Evolutionary conservation across 495 filamentous ascomycete genomes (phyloP).

Genomic region (Articulospora tetracladia): DNA sequence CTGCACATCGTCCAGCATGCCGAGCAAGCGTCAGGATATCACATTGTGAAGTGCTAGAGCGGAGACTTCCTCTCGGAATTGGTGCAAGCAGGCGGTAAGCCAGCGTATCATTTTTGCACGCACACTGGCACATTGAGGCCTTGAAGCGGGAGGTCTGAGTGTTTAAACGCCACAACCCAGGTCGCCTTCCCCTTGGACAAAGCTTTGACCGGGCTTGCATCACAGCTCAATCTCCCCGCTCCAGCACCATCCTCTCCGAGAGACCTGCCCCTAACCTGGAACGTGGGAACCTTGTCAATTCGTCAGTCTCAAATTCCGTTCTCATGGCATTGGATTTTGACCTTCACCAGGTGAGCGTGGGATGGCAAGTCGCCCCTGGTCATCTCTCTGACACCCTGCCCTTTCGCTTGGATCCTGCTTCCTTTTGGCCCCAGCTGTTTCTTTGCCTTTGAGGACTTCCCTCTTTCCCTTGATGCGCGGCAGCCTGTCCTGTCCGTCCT

Average conservation of each 20-base stretch:
- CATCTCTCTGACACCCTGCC: background rate
- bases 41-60: too few species aligned
- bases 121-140: background rate
- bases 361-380: background rate
- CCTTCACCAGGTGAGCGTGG: background rate
- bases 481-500: background rate
- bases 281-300: slow-evolving; percentile 10
- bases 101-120: background rate
- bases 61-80: too few species aligned
- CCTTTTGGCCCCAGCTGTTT: background rate
- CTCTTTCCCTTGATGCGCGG: background rate
- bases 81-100: background rate
- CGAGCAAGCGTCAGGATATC: too few species aligned
- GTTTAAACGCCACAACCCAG: background rate
- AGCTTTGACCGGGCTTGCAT: background rate
- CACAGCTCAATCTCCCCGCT: background rate
- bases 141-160: background rate
- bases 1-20: too few species aligned
- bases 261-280: background rate
- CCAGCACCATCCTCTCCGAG: background rate
- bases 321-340: slow-evolving; percentile 9
- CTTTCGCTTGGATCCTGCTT: background rate
- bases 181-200: background rate
- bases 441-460: background rate
- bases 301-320: slow-evolving; percentile 11